Percentiles rank a stretch among this genome's conserved stretches.
phyloP scores from a whole-genome alignment of 345 rosid species.

The Punica granatum region DNA sequence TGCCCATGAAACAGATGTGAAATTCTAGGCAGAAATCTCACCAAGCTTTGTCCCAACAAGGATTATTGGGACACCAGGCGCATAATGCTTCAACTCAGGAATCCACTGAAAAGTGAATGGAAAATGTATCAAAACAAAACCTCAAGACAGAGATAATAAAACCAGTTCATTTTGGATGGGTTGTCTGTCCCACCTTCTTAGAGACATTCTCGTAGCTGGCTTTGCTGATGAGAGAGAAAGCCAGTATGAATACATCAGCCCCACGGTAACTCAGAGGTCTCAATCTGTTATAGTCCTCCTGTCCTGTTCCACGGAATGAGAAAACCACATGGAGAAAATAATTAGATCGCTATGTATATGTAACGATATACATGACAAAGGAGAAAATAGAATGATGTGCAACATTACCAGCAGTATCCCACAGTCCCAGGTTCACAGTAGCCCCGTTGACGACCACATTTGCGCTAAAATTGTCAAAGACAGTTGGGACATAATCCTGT shows the following conservation, averaged over 20 bases:
- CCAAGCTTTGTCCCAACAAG: slow-evolving; percentile 95
- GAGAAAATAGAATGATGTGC: neutral
- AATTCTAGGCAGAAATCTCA: slow-evolving; percentile 12
- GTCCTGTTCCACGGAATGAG: slow-evolving; percentile 42
- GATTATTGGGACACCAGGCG: slow-evolving; percentile 77
- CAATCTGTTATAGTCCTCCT: slow-evolving; percentile 85
- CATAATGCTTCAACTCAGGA: slow-evolving; percentile 89
- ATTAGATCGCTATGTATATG: neutral
- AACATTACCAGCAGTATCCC: slow-evolving; percentile 95
- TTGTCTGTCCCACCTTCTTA: slow-evolving; percentile 53
- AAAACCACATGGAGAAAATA: slow-evolving; percentile 9
- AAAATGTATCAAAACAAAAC: slow-evolving; percentile 7
- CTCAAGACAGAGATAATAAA: neutral
- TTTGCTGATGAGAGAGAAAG: slow-evolving; percentile 95
- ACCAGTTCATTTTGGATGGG: neutral
- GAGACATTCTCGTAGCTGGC: slow-evolving; percentile 97
- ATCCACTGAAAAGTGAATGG: slow-evolving; percentile 54
- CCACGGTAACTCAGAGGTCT: slow-evolving; percentile 87
- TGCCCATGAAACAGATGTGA: neutral
- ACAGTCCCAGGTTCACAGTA: slow-evolving; percentile 84
- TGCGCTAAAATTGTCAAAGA: slow-evolving; percentile 97
- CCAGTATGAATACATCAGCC: slow-evolving; percentile 91
- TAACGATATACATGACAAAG: too few species aligned
- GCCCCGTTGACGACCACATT: slow-evolving; percentile 93
- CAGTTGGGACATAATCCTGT: slow-evolving; percentile 97